Base-by-base conservation (phyloP, 1,284 basidiomycete genomes). In the Mrakiaceae sp. region DNA sequence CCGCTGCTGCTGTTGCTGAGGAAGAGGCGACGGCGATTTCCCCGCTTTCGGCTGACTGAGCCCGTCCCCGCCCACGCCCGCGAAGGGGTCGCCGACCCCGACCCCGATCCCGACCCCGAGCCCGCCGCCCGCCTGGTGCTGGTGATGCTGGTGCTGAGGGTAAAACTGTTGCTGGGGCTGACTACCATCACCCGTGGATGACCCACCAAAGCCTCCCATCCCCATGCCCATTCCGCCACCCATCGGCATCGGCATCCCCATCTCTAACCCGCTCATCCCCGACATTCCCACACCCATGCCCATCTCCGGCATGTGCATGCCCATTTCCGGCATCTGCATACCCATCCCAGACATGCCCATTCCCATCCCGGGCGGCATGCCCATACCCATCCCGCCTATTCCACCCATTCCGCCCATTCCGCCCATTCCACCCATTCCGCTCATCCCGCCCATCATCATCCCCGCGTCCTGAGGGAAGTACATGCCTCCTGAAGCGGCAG, bases 391-490 rank as follows among this genome's bases (percentile, higher is more conserved):
- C 27, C 27, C 27, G 27, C 27, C 27, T 27, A 27, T 27, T 27
- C 27, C 27, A 27, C 27, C 27, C 27, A 27, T 27, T 27, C 27
- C 27, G 27, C 27, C 27, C 27, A 27, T 27, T 2, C 27, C 27
- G 27, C 27, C 27, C 2, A 27, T 27, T 27, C 27, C 27, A 27
- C 27, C 27, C 27, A 27, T 27, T 27, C 27, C 27, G 27, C 27
- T 8, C 61, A 64, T 66, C n/a, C 64, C 57, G 55, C 47, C 70
- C 68, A 42, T 72, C 71, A 40, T 77, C 76, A 40, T 63, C 64
- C 44, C 70, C 75, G 27, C 76, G 70, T 59, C 66, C 68, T 27
- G 27, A 27, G 27, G 27, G 27, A 27, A 27, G 27, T 27, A 27
- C 27, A 27, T 27, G 27, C 27, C 27, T 27, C 27, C 27, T 27